These are phyloP conservation scores for Spizellomyces punctatus DNA, from an alignment of 192 early-diverging fungal genomes.

Conservation along the genomic window DNA sequence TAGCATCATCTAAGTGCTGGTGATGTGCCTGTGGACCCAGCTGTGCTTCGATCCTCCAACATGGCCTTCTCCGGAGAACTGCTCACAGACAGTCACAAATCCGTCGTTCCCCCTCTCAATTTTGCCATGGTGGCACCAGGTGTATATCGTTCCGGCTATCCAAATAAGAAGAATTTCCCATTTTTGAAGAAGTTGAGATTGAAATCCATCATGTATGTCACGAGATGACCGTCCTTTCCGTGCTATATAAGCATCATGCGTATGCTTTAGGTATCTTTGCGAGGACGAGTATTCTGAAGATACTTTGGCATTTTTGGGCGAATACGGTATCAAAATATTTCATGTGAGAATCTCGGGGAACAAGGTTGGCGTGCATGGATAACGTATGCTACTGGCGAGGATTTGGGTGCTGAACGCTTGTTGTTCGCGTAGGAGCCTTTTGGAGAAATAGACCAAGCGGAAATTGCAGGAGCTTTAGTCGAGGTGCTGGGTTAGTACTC, in stretches of 20 bases:
- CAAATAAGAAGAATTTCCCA: constrained; percentile 88
- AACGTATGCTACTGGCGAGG: neutral
- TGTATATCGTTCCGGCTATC: constrained; percentile 94
- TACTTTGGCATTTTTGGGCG: constrained; percentile 81
- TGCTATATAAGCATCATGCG: neutral
- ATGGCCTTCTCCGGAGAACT: no score
- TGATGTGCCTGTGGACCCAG: no score
- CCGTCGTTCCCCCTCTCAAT: constrained; percentile 86
- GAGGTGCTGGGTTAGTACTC: constrained; percentile 43
- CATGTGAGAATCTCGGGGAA: constrained; percentile 92
- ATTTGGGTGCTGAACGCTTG: neutral
- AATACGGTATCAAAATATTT: constrained; percentile 78
- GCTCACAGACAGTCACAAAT: no score
- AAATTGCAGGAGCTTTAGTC: constrained; percentile 45
- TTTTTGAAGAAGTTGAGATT: constrained; percentile 88
- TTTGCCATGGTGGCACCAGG: constrained; percentile 94
- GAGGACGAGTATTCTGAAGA: constrained; percentile 89
- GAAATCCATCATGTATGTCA: constrained; percentile 80
- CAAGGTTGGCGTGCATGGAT: constrained; percentile 60
- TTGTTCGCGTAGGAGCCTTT: constrained; percentile 47
- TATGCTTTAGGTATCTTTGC: constrained; percentile 72
- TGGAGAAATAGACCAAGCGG: constrained; percentile 50
- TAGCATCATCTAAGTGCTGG: no score
- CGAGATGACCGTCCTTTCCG: neutral
- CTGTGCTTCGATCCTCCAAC: no score